These are phyloP conservation scores for Albatrellus ellisii DNA, from an alignment of 768 basidiomycete genomes.

Conservation along the genomic window DNA sequence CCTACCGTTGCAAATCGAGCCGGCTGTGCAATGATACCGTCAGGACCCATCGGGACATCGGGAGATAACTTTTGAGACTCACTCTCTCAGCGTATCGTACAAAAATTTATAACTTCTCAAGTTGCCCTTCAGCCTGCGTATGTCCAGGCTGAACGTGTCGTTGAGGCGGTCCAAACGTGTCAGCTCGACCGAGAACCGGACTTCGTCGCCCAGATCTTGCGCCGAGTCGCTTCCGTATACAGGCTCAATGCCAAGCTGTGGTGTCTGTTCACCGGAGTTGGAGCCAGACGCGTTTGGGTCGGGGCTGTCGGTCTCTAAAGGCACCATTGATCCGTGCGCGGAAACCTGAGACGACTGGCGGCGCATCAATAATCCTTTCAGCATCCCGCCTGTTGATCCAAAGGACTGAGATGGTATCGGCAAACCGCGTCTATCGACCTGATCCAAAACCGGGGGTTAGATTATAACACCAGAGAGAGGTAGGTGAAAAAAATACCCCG, in stretches of 20 bases:
- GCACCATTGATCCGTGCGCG: conserved; percentile 16
- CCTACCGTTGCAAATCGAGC: too few species aligned
- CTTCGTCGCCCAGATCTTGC: conserved; percentile 88
- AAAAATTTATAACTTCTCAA: conserved; percentile 87
- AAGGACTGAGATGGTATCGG: conserved; percentile 73
- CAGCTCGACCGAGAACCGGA: conserved; percentile 90
- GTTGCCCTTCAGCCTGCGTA: conserved; percentile 85
- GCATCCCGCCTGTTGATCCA: conserved; percentile 56
- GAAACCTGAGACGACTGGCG: conserved; percentile 82
- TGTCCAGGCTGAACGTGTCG: conserved; percentile 85
- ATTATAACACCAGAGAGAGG: conserved; percentile 6
- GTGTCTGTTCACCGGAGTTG: conserved; percentile 4
- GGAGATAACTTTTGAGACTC: conserved; percentile 23
- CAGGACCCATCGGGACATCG: conserved; percentile 10
- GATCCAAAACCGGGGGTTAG: conserved; percentile 8
- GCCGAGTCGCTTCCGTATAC: conserved; percentile 71
- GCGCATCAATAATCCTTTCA: conserved; percentile 80
- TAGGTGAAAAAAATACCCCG: conserved; percentile 44
- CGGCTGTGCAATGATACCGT: too few species aligned
- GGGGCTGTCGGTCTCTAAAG: conserved; percentile 9
- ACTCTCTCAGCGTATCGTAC: conserved; percentile 83
- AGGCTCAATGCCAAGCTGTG: conserved; percentile 26
- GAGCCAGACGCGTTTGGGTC: conserved; percentile 16
- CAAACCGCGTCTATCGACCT: conserved; percentile 86
- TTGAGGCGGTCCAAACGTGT: conserved; percentile 83